Percentiles rank a stretch among this genome's conserved stretches.
These are phyloP conservation scores for Ettlia oleoabundans DNA, from an alignment of 139 green algal species.

Conservation along the genomic window DNA sequence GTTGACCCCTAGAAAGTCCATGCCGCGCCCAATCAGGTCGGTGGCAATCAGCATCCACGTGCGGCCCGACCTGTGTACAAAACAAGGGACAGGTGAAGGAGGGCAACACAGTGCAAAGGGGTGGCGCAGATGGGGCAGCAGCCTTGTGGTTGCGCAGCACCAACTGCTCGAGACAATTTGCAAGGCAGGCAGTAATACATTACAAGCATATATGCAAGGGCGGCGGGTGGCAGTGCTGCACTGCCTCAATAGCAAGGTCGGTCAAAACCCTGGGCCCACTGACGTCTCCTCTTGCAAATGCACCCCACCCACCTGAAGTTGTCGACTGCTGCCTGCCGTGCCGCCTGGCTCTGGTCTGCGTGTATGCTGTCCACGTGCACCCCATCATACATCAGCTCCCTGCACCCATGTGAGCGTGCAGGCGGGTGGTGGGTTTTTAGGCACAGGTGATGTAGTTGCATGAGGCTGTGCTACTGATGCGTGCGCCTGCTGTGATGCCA, in stretches of 20 bases:
- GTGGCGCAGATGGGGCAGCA: too few relatives aligned
- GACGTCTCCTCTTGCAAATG: too few relatives aligned
- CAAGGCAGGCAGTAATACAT: too few relatives aligned
- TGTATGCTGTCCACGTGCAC: constrained; percentile 87
- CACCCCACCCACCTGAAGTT: constrained; percentile 66
- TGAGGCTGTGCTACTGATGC: neutral
- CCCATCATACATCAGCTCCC: constrained; percentile 88
- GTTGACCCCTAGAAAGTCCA: constrained; percentile 89
- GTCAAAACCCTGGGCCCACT: too few relatives aligned
- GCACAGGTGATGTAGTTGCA: too few relatives aligned
- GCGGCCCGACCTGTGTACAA: constrained; percentile 47
- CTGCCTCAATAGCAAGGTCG: too few relatives aligned
- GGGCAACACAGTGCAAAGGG: too few relatives aligned
- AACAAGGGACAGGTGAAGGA: too few relatives aligned
- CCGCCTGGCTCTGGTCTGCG: constrained; percentile 71
- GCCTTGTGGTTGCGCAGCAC: too few relatives aligned
- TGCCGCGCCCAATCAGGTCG: constrained; percentile 86
- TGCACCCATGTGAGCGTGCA: constrained; percentile 38
- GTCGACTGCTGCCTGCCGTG: constrained; percentile 72
- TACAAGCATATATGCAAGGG: too few relatives aligned
- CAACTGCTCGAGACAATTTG: too few relatives aligned
- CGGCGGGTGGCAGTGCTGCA: too few relatives aligned
- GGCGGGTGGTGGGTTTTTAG: neutral
- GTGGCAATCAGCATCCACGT: constrained; percentile 95
- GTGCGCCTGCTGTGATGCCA: neutral